These are phyloP conservation scores for Kazachstania africana DNA, from an alignment of 805 yeast genomes.

Conservation along the genomic window DNA sequence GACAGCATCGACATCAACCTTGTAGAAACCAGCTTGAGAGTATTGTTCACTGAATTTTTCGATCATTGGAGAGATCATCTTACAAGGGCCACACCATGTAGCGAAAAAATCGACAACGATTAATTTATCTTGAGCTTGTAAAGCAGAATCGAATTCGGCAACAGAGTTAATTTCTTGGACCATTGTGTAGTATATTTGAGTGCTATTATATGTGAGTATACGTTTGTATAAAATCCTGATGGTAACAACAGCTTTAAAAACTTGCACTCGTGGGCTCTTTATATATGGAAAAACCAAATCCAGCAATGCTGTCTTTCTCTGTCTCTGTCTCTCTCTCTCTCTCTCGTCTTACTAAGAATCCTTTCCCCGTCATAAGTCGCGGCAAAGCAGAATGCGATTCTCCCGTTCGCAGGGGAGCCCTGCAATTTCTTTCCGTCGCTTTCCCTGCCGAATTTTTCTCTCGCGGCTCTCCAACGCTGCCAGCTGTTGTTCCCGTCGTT, in stretches of 20 bases:
- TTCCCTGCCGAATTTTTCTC: no score
- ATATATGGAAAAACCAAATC: not conserved
- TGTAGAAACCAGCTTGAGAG: constrained; percentile 62
- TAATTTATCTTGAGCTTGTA: constrained; percentile 52
- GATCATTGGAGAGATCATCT: constrained; percentile 88
- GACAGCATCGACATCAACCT: constrained; percentile 85
- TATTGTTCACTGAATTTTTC: constrained; percentile 63
- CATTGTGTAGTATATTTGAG: constrained; percentile 29
- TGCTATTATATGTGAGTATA: constrained; percentile 2
- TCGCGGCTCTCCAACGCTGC: no score
- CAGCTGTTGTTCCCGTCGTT: no score
- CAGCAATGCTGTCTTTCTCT: no score
- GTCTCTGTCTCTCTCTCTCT: no score
- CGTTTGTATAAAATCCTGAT: not conserved
- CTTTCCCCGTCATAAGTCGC: no score
- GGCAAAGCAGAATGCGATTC: no score
- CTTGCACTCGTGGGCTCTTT: no score
- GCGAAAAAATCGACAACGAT: constrained; percentile 95
- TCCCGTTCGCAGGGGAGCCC: no score
- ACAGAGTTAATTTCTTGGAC: constrained; percentile 39
- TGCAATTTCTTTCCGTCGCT: no score
- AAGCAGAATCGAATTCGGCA: constrained; percentile 57
- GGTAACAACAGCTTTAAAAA: no score
- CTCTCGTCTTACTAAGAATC: no score
- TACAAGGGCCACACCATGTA: constrained; percentile 98